Base-by-base conservation (phyloP, 164 flowering plant species). In the Tinospora cordifolia region DNA sequence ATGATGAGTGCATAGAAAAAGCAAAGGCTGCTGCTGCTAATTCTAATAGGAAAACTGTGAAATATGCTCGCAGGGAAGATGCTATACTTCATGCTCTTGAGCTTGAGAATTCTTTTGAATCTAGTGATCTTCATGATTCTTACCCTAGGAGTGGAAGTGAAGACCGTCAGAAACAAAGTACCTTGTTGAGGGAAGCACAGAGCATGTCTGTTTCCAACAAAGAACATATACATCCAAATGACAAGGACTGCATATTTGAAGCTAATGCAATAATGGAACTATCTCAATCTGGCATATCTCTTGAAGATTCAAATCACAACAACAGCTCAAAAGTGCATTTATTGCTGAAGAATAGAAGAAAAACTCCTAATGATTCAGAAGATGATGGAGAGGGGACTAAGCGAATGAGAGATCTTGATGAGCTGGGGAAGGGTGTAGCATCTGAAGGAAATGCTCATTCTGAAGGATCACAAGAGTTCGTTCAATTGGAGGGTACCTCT, bases 61-160 rank as follows among this genome's bases (percentile, higher is more conserved):
- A 87, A 73, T 87, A 90, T 85, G 96, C 96, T 59, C 82, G 94
- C 36, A 82, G 96, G 73, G 93, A 90, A 72, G 92, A 88, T 84
- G 98, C 98, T 34, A 91, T 93, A 75, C 82, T 90, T 73, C 90
- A 85, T 70, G 97, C 98, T 59, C 90, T 93, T 34, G 92, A 93
- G 76, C 77, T 93, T 70, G 97, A 92, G 80, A 81, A 69, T 79
- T 75, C 84, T 34, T 80, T 62, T 3, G 62, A 76, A 40, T 68
- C 77, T 26, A 83, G 79, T 69, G 84, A 84, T 62, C 62, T 21
- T 46, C 75, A 72, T 3, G 82, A 81, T 26, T 66, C 62, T 46
- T 65, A 51, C 66, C 70, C 65, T 4, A 73, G 63, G 70, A 68
- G 6, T 3, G 81, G 76, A 26, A 73, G 62, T 69, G 74, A 77